Percentiles rank a stretch among this genome's conserved stretches.
phyloP scores from a whole-genome alignment of 148 eudicot genomes.

The Amaranthus cruentus region DNA sequence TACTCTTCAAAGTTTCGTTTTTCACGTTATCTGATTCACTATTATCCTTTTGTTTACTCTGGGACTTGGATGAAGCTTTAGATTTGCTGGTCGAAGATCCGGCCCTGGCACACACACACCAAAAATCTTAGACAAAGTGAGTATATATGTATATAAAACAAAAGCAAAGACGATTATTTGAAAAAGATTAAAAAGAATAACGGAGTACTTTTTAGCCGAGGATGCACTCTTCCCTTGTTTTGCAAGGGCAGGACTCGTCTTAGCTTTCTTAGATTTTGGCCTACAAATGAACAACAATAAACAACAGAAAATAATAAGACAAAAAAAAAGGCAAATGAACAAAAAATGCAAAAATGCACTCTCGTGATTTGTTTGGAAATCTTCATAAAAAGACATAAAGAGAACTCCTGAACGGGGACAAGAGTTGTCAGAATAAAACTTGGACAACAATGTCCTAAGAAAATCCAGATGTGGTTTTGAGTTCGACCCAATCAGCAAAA shows the following conservation, averaged over 20 bases:
- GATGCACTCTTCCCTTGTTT: constrained; percentile 37
- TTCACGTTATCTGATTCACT: constrained; percentile 35
- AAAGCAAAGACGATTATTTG: neutral
- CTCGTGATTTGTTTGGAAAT: neutral
- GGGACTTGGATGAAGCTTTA: constrained; percentile 35
- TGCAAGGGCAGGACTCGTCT: constrained; percentile 26
- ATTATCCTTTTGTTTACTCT: constrained; percentile 11
- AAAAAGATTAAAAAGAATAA: neutral
- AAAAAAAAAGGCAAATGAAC: neutral
- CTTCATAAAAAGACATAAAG: too few species aligned
- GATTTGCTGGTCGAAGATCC: constrained; percentile 50
- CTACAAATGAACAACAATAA: constrained; percentile 25
- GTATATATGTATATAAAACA: neutral
- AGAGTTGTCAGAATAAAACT: neutral
- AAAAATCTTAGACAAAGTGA: neutral
- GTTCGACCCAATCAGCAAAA: neutral
- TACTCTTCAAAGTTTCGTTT: constrained; percentile 34
- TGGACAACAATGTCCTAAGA: neutral
- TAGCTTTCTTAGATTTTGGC: constrained; percentile 51
- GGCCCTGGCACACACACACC: constrained; percentile 13
- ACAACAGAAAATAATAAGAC: neutral
- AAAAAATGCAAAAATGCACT: neutral
- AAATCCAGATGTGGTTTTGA: neutral
- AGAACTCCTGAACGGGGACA: neutral
- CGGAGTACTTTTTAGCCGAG: constrained; percentile 47